Base-by-base conservation (phyloP, 139 green algal species). In the Pleodorina starrii region DNA sequence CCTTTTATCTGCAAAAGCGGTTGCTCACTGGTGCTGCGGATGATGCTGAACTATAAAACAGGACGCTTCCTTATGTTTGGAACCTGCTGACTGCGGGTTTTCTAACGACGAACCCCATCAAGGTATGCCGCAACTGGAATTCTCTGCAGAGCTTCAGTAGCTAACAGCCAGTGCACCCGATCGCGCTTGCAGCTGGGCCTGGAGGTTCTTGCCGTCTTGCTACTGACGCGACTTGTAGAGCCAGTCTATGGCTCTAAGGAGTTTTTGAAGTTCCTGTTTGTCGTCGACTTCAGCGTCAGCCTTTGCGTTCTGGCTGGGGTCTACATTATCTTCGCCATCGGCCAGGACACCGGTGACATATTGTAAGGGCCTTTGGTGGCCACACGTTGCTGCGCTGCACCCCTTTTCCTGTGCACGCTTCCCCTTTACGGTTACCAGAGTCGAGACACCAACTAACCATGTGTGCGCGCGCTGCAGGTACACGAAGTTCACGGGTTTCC, bases 161-260 rank as follows among this genome's bases (percentile, higher is more conserved):
- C 48, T 57, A 57, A 57, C 48, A 57, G 48, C 57, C 9, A 68
- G n/a, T n/a, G n/a, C n/a, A n/a, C n/a, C 42, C 72, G 74, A 82
- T 82, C 74, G 44, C 46, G n/a, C 9, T 19, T 86, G 74, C 95
- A 99, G 96, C 89, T 96, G 2, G 44, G 96, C 11, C 16, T 95
- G 0, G 93, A 94, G 35, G 78, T 96, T 0, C 57, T 92, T 1
- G 90, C 90, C 0, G 79, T 98, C 60, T 91, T 99, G 21, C 74
- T 98, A 11, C 63, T 99, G 32, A 93, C 93, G 0, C 93, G 94
- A 0, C 80, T 97, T 0, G 89, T 99, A 35, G 97, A 99, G 93
- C 97, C 97, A 0, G 78, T 98, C 0, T 97, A 98, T 84, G 97
- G 97, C 17, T 95, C 90, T 0, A 95, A 93, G 5, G 97, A 97